Conservation (phyloP, 352 stramenopile species). For the Thraustotheca clavata region DNA sequence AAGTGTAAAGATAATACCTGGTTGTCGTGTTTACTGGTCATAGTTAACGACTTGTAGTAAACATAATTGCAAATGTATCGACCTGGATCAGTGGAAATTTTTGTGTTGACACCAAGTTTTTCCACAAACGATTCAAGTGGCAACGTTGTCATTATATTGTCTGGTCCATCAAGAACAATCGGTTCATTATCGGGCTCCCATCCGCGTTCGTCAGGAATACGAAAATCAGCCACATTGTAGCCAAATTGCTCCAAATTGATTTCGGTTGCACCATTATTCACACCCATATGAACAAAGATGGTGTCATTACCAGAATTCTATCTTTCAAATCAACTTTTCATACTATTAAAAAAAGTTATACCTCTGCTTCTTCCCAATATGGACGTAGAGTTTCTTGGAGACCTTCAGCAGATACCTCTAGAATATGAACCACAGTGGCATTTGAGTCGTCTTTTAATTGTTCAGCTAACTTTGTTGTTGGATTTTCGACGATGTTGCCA, state of each 20-base stretch:
- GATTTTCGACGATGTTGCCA: conserved; percentile 70
- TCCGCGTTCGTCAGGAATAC: conserved; percentile 69
- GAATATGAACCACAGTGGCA: conserved; percentile 52
- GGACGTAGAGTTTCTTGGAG: conserved; percentile 23
- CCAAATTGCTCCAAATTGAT: conserved; percentile 56
- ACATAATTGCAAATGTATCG: conserved; percentile 85
- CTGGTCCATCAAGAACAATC: conserved; percentile 39
- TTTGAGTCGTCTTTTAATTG: conserved; percentile 46
- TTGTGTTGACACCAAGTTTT: conserved; percentile 25
- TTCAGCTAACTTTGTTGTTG: conserved; percentile 54
- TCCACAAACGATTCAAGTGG: conserved; percentile 49
- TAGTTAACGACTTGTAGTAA: conserved; percentile 71
- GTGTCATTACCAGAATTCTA: conserved; percentile 41
- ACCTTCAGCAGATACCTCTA: conserved; percentile 64
- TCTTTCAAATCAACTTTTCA: not conserved
- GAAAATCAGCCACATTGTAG: conserved; percentile 76
- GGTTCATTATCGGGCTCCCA: conserved; percentile 45
- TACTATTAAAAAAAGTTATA: conserved; percentile 6
- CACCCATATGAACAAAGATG: conserved; percentile 69
- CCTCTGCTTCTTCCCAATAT: conserved; percentile 32
- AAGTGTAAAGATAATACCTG: conserved; percentile 12
- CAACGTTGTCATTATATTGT: conserved; percentile 39
- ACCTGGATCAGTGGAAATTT: conserved; percentile 61
- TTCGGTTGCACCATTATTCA: conserved; percentile 35
- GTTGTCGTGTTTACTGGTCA: conserved; percentile 36